A percentile compares a stretch with the other conserved stretches of the same genome.
Evolutionary conservation across 805 yeast genomes (phyloP).

Genomic region (Kuraishia piskuri): DNA sequence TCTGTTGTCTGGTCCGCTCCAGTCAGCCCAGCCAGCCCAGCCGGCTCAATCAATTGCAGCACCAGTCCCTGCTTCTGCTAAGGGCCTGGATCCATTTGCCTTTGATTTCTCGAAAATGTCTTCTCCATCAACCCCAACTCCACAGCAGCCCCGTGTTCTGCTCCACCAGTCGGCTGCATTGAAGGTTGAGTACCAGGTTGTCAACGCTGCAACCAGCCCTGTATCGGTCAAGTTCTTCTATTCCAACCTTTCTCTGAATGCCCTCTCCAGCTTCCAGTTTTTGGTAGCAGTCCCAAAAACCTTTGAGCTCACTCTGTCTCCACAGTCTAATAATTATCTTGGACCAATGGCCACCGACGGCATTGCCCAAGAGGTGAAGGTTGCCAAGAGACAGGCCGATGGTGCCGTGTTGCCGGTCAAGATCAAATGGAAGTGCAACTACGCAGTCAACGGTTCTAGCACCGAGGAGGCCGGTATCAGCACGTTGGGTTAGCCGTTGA

Average conservation of each 20-base stretch:
- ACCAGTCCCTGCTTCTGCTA: slow-evolving; percentile 2
- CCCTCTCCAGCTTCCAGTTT: slow-evolving; percentile 37
- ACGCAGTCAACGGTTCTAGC: slow-evolving; percentile 34
- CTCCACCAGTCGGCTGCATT: slow-evolving; percentile 11
- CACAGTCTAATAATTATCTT: slow-evolving; percentile 16
- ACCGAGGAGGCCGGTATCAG: slow-evolving; percentile 53
- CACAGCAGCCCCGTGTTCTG: slow-evolving; percentile 3
- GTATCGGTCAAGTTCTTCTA: slow-evolving; percentile 18
- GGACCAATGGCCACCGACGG: slow-evolving; percentile 11
- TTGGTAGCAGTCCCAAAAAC: slow-evolving; percentile 25
- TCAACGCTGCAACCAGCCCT: slow-evolving; percentile 11
- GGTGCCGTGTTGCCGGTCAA: slow-evolving; percentile 23
- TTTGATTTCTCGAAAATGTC: slow-evolving; percentile 18
- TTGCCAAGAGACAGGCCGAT: slow-evolving; percentile 11
- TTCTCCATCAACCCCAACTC: slow-evolving; percentile 4
- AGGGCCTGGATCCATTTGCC: slow-evolving; percentile 24
- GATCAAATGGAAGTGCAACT: slow-evolving; percentile 70
- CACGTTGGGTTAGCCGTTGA: slow-evolving; percentile 10
- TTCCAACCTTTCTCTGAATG: slow-evolving; percentile 35
- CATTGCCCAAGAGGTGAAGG: slow-evolving; percentile 16
- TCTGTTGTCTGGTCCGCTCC: not conserved
- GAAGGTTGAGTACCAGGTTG: slow-evolving; percentile 16
- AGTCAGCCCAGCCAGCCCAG: not conserved
- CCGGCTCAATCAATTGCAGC: slow-evolving; percentile 3
- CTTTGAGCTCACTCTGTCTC: slow-evolving; percentile 17